A percentile compares a stretch with the other conserved stretches of the same genome.
These are phyloP conservation scores for Macroventuria anomochaeta DNA, from an alignment of 2,329 filamentous ascomycete genomes.

Conservation along the genomic window DNA sequence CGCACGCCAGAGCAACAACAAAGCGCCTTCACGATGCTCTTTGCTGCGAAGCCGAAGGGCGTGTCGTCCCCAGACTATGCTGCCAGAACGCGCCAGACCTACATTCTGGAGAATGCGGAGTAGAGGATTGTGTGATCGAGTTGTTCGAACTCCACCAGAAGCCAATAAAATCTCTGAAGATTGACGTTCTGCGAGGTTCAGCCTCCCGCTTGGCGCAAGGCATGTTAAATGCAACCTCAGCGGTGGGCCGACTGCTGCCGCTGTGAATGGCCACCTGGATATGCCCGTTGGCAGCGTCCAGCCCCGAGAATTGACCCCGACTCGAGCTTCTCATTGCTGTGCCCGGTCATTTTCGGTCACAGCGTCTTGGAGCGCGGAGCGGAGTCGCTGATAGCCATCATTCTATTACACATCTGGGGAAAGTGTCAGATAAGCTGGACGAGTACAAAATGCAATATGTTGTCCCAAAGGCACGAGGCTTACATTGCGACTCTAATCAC, in stretches of 20 bases:
- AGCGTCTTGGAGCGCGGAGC: constrained; percentile 12
- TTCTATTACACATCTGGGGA: constrained; percentile 25
- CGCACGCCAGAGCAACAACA: constrained; percentile 14
- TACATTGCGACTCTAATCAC: neutral
- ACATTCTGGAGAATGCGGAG: constrained; percentile 15
- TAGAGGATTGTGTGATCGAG: neutral
- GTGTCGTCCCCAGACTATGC: constrained; percentile 12
- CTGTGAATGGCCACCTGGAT: constrained; percentile 12
- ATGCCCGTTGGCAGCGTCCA: constrained; percentile 11
- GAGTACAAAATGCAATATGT: constrained; percentile 10
- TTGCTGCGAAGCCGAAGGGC: constrained; percentile 10
- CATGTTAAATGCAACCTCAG: constrained; percentile 11
- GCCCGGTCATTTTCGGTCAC: constrained; percentile 18
- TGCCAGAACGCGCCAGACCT: constrained; percentile 7
- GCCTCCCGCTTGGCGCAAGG: constrained; percentile 15
- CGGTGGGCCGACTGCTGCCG: constrained; percentile 9
- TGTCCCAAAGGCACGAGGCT: neutral
- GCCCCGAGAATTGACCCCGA: constrained; percentile 12
- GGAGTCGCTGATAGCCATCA: constrained; percentile 19
- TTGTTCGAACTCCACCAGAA: neutral
- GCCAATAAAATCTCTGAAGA: constrained; percentile 2
- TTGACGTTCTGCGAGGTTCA: constrained; percentile 6
- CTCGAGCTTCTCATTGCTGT: constrained; percentile 13
- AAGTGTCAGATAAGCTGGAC: constrained; percentile 15
- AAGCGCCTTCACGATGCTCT: constrained; percentile 10